Evolutionary conservation across 257 asterid species (phyloP).

Genomic region (Anisodus acutangulus): DNA sequence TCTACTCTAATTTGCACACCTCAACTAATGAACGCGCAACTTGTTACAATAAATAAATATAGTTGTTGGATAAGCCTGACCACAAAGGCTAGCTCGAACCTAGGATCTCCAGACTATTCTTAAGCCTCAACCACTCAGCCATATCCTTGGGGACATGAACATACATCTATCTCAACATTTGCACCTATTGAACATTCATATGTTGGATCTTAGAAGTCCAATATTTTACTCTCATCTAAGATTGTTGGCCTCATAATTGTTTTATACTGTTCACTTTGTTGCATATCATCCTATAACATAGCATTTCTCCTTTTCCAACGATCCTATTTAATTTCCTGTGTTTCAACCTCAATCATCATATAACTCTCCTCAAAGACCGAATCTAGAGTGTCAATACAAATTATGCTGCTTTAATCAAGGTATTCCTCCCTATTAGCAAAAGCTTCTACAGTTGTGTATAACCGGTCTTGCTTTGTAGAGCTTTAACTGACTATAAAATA

Average conservation of each 20-base stretch:
- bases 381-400: constrained; percentile 3
- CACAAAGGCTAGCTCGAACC: neutral
- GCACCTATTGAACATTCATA: neutral
- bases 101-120: neutral
- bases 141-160: neutral
- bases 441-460: neutral
- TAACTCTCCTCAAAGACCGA: neutral
- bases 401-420: neutral
- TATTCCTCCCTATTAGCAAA: neutral
- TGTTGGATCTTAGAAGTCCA: neutral
- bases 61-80: neutral
- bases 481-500: neutral
- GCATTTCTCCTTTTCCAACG: neutral
- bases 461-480: neutral
- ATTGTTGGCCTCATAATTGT: constrained; percentile 1
- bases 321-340: neutral
- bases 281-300: neutral
- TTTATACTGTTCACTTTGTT: neutral
- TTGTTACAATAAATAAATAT: neutral
- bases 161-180: neutral
- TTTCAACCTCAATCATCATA: neutral
- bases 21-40: neutral
- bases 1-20: neutral
- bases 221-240: constrained; percentile 14
- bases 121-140: neutral